Evolutionary conservation across 306 rosid genomes (phyloP).

Genomic region (Biancaea sappan): DNA sequence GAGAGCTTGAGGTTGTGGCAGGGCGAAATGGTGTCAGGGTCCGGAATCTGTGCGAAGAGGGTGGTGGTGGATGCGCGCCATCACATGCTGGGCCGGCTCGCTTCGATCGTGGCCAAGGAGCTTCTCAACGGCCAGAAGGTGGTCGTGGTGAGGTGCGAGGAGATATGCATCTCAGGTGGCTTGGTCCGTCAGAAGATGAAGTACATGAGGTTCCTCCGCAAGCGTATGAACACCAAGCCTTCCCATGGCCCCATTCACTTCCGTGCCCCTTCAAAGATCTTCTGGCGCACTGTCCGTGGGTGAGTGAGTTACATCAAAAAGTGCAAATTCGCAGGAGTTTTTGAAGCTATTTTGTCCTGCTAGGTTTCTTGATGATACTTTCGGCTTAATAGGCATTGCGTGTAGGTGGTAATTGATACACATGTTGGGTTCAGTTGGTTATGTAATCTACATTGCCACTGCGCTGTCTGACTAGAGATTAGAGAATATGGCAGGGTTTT

Average conservation of each 20-base stretch:
- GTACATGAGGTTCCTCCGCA: constrained; percentile 73
- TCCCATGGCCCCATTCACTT: constrained; percentile 84
- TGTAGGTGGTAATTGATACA: not conserved
- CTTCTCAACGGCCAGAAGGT: constrained; percentile 74
- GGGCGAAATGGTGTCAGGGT: constrained; percentile 65
- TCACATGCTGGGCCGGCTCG: constrained; percentile 75
- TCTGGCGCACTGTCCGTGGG: constrained; percentile 91
- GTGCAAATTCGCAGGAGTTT: not conserved
- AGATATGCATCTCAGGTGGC: constrained; percentile 74
- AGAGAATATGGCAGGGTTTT: not conserved
- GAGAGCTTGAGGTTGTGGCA: not conserved
- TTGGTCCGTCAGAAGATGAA: constrained; percentile 81
- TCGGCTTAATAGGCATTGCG: not conserved
- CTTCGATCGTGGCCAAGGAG: constrained; percentile 74
- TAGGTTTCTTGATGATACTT: not conserved
- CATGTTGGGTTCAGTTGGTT: not conserved
- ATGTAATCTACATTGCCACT: not conserved
- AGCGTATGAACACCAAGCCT: constrained; percentile 82
- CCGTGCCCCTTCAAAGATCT: constrained; percentile 74
- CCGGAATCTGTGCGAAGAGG: constrained; percentile 71
- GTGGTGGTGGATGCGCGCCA: constrained; percentile 79
- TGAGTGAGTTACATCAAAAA: constrained; percentile 1
- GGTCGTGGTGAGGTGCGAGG: constrained; percentile 66
- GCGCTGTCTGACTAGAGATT: not conserved
- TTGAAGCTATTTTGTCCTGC: not conserved